Evolutionary conservation across 108 stramenopile species (phyloP).

Genomic region (Nitzschia inconspicua): DNA sequence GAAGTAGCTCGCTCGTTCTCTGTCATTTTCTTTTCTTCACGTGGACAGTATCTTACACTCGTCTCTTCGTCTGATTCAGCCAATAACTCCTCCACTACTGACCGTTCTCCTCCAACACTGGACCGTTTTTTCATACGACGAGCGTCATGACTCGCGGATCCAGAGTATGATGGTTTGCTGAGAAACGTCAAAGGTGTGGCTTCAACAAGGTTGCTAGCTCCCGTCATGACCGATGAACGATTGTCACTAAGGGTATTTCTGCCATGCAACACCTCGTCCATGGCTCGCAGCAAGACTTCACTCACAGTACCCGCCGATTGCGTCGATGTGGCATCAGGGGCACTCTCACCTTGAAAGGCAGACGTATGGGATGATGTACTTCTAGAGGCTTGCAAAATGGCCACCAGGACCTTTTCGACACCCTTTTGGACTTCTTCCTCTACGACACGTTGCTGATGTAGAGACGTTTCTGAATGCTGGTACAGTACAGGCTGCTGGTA

Average conservation of each 20-base stretch:
- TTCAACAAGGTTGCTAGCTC: no score
- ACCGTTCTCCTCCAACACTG: no score
- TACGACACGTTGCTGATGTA: conserved; percentile 1
- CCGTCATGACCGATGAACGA: no score
- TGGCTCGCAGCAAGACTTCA: conserved; percentile 25
- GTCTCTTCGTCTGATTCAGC: conserved; percentile 33
- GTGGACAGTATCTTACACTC: background rate
- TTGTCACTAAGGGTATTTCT: no score
- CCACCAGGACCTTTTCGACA: conserved; percentile 48
- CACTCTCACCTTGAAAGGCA: background rate
- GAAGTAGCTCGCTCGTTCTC: background rate
- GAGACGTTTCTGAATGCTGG: background rate
- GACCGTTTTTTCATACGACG: no score
- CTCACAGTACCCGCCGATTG: conserved; percentile 1
- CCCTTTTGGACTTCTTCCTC: conserved; percentile 47
- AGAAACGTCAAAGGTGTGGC: no score
- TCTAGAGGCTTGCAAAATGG: conserved; percentile 41
- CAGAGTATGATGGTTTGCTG: no score
- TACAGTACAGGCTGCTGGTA: background rate
- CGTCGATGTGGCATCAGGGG: background rate
- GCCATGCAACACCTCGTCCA: conserved; percentile 27
- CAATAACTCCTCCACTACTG: conserved; percentile 33
- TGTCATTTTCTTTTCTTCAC: conserved; percentile 8
- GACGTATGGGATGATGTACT: background rate
- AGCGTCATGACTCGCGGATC: no score